Conservation (phyloP, 2,329 filamentous ascomycete genomes). For the Aspergillus fructus region DNA sequence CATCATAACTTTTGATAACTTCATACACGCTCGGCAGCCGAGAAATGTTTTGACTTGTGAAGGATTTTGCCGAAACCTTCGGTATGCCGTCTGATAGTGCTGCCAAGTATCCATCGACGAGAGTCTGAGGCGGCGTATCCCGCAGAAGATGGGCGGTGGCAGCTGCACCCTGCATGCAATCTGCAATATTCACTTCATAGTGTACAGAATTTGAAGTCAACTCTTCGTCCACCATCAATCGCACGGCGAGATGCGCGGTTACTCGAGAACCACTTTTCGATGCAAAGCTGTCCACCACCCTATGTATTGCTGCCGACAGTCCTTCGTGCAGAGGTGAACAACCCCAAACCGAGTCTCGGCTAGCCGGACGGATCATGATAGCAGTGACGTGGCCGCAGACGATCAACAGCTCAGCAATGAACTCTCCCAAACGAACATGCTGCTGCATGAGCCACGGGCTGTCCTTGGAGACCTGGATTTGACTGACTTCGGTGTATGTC, state of each 20-base stretch:
- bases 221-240: constrained; percentile 62
- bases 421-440: constrained; percentile 64
- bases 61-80: not conserved
- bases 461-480: constrained; percentile 54
- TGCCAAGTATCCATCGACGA: constrained; percentile 29
- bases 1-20: constrained; percentile 7
- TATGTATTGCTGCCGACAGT: constrained; percentile 60
- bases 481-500: constrained; percentile 56
- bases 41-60: not conserved
- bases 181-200: constrained; percentile 33
- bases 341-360: constrained; percentile 64
- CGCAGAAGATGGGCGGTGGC: constrained; percentile 29
- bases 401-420: constrained; percentile 69
- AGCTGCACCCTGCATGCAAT: constrained; percentile 30
- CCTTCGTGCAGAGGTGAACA: constrained; percentile 56
- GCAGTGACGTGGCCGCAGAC: constrained; percentile 63
- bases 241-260: constrained; percentile 71
- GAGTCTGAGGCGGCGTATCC: constrained; percentile 24
- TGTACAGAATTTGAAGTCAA: constrained; percentile 32
- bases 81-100: constrained; percentile 19
- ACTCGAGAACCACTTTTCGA: constrained; percentile 49
- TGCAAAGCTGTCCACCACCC: constrained; percentile 63
- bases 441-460: constrained; percentile 69
- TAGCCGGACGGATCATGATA: constrained; percentile 66
- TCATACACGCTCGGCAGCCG: constrained; percentile 8